Evolutionary conservation across 306 rosid genomes (phyloP).

Genomic region (Mimosa pudica): DNA sequence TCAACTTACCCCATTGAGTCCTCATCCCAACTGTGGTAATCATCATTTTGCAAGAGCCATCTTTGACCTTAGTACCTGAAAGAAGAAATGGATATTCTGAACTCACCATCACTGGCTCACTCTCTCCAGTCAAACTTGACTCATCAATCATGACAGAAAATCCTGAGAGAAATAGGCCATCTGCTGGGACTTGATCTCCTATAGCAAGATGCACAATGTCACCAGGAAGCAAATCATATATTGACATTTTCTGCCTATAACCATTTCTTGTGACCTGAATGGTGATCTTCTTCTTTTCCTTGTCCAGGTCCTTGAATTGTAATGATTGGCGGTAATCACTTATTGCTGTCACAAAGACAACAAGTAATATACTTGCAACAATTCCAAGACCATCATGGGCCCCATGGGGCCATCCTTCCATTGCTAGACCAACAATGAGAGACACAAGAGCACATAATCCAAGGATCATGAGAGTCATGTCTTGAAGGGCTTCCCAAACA

Average conservation of each 20-base stretch:
- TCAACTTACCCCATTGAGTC: conserved; percentile 98
- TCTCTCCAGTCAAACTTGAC: conserved; percentile 96
- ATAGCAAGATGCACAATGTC: conserved; percentile 87
- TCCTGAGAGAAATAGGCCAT: conserved; percentile 85
- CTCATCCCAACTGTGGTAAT: conserved; percentile 94
- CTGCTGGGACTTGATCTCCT: conserved; percentile 96
- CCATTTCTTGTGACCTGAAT: conserved; percentile 90
- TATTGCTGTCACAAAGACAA: conserved; percentile 90
- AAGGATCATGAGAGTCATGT: conserved; percentile 95
- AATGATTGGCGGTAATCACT: conserved; percentile 94
- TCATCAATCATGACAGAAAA: conserved; percentile 85
- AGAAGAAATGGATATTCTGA: conserved; percentile 81
- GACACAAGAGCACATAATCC: conserved; percentile 90
- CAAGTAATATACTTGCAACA: conserved; percentile 89
- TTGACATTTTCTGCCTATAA: conserved; percentile 89
- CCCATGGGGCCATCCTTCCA: conserved; percentile 94
- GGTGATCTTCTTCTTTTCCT: conserved; percentile 88
- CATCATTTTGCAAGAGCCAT: conserved; percentile 93
- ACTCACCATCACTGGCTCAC: conserved; percentile 81
- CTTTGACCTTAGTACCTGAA: conserved; percentile 94
- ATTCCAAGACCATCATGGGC: conserved; percentile 98
- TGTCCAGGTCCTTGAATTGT: conserved; percentile 95
- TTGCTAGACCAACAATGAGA: conserved; percentile 75
- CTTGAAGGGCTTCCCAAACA: conserved; percentile 98
- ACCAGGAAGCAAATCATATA: conserved; percentile 92